Evolutionary conservation across 345 rosid species (phyloP).

Genomic region (Heritiera fomes): DNA sequence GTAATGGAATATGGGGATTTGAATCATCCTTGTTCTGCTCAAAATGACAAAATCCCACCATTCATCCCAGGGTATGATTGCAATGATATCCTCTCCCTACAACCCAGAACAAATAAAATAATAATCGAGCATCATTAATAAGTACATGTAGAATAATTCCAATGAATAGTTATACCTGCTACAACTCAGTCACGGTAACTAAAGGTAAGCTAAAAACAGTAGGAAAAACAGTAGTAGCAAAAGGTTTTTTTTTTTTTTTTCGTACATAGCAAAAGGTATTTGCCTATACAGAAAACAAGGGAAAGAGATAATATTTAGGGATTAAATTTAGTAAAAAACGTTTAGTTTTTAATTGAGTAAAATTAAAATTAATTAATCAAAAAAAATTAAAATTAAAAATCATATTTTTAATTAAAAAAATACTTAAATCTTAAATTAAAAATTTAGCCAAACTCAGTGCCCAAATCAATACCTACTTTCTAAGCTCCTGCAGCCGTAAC

Average conservation of each 20-base stretch:
- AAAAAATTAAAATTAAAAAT: too few relatives aligned
- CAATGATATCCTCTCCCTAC: slow-evolving; percentile 89
- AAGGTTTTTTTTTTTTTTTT: neutral
- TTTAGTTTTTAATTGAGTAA: too few relatives aligned
- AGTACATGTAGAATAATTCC: slow-evolving; percentile 7
- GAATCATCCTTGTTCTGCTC: slow-evolving; percentile 88
- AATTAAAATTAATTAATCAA: too few relatives aligned
- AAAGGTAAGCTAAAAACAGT: neutral
- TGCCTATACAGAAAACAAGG: neutral
- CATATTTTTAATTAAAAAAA: too few relatives aligned
- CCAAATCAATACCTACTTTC: too few relatives aligned
- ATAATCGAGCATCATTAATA: neutral
- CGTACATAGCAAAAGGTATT: neutral
- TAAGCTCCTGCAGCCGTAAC: too few relatives aligned
- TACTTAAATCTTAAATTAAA: too few relatives aligned
- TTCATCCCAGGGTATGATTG: slow-evolving; percentile 91
- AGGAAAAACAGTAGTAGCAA: neutral
- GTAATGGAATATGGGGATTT: slow-evolving; percentile 88
- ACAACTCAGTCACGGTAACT: neutral
- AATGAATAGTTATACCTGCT: neutral
- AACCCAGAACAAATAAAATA: slow-evolving; percentile 15
- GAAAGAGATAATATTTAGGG: neutral
- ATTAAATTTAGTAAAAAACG: neutral
- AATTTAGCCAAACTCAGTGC: too few relatives aligned
- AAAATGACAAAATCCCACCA: slow-evolving; percentile 99